Base-by-base conservation (phyloP, 257 asterid genomes). In the Salvia hispanica region DNA sequence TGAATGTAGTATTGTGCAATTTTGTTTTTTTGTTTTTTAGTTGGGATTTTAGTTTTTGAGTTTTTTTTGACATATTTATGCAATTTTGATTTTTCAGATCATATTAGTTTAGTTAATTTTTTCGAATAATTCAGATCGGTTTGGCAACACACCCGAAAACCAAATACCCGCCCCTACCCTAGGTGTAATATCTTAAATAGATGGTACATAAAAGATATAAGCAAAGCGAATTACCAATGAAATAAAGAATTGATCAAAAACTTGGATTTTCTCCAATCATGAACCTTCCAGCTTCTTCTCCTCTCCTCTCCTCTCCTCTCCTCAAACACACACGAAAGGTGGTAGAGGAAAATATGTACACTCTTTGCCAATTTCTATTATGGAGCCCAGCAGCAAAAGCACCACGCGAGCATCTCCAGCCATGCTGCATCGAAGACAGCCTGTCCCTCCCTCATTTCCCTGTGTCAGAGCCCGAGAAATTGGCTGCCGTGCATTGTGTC, bases 391-490 rank as follows among this genome's bases (percentile, higher is more conserved):
- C n/a, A 62, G 51, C 66, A 80, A 72, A 21, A 80, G 16, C 40
- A 60, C 56, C 16, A 80, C 68, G 84, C 73, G 80, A 78, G 76
- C 67, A 75, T 5, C 82, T 83, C 18, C 83, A 83, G 3, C 71
- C 80, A 2, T 62, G 83, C 3, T 83, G 85, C 84, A 78, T 82
- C 64, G 3, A 67, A 1, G 67, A 71, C 58, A 80, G 88, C 80
- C 61, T 83, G 47, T 76, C 78, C 67, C 68, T 64, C 63, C 85
- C 88, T 56, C 46, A 80, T 31, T 83, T 83, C 51, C 81, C 84
- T 7, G 68, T 84, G 6, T 3, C 78, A 1, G 76, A 78, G 46
- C 82, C 84, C 0, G 61, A 78, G 39, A 78, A 74, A 28, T 80
- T 83, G 53, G 77, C 78, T 4, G 84, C 74, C 50, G 82, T 76